Conservation (phyloP, 768 basidiomycete genomes). For the Lentinula edodes region DNA sequence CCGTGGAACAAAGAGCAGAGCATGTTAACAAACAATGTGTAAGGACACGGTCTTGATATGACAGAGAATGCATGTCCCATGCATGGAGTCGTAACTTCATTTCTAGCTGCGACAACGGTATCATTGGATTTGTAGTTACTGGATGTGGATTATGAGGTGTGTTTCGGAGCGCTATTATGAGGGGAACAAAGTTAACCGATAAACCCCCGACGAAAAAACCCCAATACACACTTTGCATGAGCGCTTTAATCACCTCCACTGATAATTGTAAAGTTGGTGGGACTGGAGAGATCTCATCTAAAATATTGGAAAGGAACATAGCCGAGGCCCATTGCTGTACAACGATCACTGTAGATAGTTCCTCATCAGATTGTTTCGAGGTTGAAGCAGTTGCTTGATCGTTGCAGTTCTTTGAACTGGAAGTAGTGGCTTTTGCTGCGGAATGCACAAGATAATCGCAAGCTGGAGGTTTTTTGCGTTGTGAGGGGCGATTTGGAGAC, state of each 20-base stretch:
- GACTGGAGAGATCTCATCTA: background rate
- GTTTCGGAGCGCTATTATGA: background rate
- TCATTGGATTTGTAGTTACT: background rate
- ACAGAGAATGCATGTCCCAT: slow-evolving; percentile 5
- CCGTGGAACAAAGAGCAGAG: background rate
- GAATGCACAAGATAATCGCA: slow-evolving; percentile 1
- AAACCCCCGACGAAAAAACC: background rate
- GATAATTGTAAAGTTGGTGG: background rate
- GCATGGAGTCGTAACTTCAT: background rate
- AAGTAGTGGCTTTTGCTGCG: background rate
- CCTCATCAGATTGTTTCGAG: background rate
- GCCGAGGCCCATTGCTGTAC: background rate
- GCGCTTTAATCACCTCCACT: background rate
- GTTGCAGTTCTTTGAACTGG: background rate
- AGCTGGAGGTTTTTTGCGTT: slow-evolving; percentile 5
- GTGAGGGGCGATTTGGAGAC: background rate
- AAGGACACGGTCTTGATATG: slow-evolving; percentile 5
- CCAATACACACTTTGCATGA: slow-evolving; percentile 6
- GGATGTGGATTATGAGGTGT: background rate
- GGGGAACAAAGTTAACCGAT: background rate
- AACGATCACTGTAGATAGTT: background rate
- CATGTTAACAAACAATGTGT: slow-evolving; percentile 7
- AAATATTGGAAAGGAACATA: background rate
- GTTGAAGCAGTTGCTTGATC: background rate
- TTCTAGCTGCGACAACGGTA: background rate